These are phyloP conservation scores for Citrus sp. DNA, from an alignment of 345 rosid genomes.

Conservation along the genomic window DNA sequence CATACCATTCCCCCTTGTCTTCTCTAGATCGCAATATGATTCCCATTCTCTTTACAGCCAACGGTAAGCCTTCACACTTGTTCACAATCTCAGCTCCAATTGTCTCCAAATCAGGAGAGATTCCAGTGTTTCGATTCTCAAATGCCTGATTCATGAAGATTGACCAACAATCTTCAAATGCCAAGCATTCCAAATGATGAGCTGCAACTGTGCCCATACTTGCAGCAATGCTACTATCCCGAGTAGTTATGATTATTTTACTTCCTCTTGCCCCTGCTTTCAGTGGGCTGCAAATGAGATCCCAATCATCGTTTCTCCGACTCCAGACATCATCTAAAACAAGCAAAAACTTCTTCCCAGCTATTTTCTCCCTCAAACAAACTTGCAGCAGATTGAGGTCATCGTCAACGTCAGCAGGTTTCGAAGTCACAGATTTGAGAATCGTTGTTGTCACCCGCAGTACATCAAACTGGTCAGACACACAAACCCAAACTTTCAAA, in stretches of 20 bases:
- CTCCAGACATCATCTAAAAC: slow-evolving; percentile 30
- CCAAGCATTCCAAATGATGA: slow-evolving; percentile 12
- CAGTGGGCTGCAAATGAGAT: slow-evolving; percentile 13
- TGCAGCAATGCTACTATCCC: slow-evolving; percentile 17
- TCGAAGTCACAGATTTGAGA: slow-evolving; percentile 14
- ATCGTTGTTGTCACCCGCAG: slow-evolving; percentile 20
- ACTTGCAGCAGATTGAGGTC: slow-evolving; percentile 25
- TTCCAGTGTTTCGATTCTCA: neutral
- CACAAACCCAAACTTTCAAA: slow-evolving; percentile 27
- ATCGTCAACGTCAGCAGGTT: neutral
- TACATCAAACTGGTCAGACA: slow-evolving; percentile 10
- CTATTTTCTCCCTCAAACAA: slow-evolving; percentile 16
- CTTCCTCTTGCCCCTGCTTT: slow-evolving; percentile 18
- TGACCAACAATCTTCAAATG: slow-evolving; percentile 23
- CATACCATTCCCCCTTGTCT: slow-evolving; percentile 4
- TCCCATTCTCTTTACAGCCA: slow-evolving; percentile 18
- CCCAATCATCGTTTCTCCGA: slow-evolving; percentile 20
- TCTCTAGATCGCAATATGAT: slow-evolving; percentile 1
- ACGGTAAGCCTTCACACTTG: slow-evolving; percentile 26
- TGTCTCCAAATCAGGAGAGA: slow-evolving; percentile 10
- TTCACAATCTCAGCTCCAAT: slow-evolving; percentile 18
- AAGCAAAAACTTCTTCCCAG: slow-evolving; percentile 20
- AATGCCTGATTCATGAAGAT: slow-evolving; percentile 24
- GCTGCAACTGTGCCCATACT: slow-evolving; percentile 15
- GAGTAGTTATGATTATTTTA: slow-evolving; percentile 26